Evolutionary conservation across 2,329 filamentous ascomycete species (phyloP).

Genomic region (Talaromyces funiculosus): DNA sequence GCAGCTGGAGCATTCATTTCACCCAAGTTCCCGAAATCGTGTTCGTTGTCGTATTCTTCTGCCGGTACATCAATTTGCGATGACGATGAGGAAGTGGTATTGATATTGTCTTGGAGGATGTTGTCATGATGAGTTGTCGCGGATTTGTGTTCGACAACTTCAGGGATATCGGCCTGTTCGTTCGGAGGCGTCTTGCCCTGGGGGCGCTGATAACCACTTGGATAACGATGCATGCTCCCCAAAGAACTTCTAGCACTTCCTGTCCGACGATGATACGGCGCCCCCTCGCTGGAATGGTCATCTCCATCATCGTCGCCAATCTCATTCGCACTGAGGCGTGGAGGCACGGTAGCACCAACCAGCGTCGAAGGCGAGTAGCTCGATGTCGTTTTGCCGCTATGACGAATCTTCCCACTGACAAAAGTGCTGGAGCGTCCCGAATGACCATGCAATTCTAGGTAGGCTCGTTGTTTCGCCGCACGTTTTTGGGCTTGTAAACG

Average conservation of each 20-base stretch:
- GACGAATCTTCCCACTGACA: constrained; percentile 73
- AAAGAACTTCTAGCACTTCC: constrained; percentile 56
- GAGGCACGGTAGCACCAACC: constrained; percentile 73
- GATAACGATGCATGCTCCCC: constrained; percentile 41
- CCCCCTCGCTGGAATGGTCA: constrained; percentile 32
- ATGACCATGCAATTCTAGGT: constrained; percentile 71
- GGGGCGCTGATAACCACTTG: constrained; percentile 41
- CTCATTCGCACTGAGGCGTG: constrained; percentile 90
- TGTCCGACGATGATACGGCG: constrained; percentile 42
- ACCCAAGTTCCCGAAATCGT: constrained; percentile 51
- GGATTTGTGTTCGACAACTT: constrained; percentile 35
- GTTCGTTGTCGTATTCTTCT: constrained; percentile 37
- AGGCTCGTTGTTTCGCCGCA: constrained; percentile 79
- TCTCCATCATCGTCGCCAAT: constrained; percentile 81
- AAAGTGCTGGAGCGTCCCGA: constrained; percentile 58
- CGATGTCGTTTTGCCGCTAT: constrained; percentile 70
- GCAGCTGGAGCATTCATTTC: constrained; percentile 45
- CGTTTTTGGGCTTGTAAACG: constrained; percentile 74
- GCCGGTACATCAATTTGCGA: constrained; percentile 16
- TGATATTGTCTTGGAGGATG: constrained; percentile 3
- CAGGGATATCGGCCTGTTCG: constrained; percentile 37
- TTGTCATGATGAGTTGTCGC: constrained; percentile 15
- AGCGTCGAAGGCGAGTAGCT: constrained; percentile 74
- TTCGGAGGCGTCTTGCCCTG: constrained; percentile 48
- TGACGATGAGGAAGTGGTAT: background rate